Base-by-base conservation (phyloP, 768 basidiomycete genomes). In the Tricholoma matsutake region DNA sequence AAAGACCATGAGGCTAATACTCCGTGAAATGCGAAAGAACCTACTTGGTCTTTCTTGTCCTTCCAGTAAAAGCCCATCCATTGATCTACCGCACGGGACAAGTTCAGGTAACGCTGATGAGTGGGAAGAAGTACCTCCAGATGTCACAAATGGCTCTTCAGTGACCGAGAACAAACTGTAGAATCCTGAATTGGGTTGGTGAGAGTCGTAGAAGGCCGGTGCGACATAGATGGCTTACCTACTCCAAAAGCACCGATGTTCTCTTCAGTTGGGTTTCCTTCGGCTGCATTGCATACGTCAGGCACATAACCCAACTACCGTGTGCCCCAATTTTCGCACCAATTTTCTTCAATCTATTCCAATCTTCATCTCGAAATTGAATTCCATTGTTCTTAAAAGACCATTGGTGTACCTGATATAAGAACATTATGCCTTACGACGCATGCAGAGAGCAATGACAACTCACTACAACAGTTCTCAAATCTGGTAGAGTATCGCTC, bases 21-120 rank as follows among this genome's bases (percentile, higher is more conserved):
- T 54, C 32, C n/a, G 11, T 31, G 18, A 52, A 41, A 11, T 5
- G 32, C 7, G 39, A 20, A 25, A 37, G 18, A 6, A 58, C 72
- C 35, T 64, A 88, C 88, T 78, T 95, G 93, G 68, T 95, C 93
- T 67, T 91, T 92, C 67, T 89, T 90, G 68, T 91, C 92, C 70
- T 94, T 95, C 94, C 94, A 98, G 71, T 96, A 92, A 71, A 97
- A 98, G 0, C 87, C 89, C 94, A 96, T 96, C 86, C 93, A 94
- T 69, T 91, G 84, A 32, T 86, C 94, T 83, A 70, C 62, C 54
- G 72, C 41, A 62, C 31, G 10, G 57, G 71, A 60, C 75, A 73
- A 28, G 59, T 20, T 34, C 13, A 18, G 35, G 28, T 29, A n/a
- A 53, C n/a, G 75, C 60, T 8, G 35, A 57, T 61, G 66, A 56